Conservation (phyloP, 2,329 filamentous ascomycete genomes). For the Periglandula ipomoeae region DNA sequence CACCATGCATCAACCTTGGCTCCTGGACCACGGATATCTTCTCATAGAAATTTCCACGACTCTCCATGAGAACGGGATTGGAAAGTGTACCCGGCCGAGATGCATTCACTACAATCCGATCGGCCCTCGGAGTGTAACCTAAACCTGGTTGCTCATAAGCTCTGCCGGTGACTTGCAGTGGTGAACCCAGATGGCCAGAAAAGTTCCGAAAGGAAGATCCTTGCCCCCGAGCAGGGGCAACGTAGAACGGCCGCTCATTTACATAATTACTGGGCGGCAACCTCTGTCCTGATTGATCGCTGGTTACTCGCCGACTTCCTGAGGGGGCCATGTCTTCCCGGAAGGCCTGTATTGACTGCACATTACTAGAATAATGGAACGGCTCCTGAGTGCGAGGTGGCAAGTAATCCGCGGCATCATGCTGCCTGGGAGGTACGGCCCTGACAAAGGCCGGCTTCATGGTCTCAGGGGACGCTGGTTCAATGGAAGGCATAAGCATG, state of each 20-base stretch:
- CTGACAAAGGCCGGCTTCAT: constrained; percentile 27
- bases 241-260: constrained; percentile 3
- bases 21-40: constrained; percentile 15
- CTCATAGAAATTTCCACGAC: constrained; percentile 29
- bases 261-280: constrained; percentile 1
- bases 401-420: constrained; percentile 14
- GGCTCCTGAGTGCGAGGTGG: constrained; percentile 7
- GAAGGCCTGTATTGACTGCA: constrained; percentile 1
- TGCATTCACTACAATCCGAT: constrained; percentile 22
- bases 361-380: constrained; percentile 11
- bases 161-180: constrained; percentile 8
- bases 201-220: neutral
- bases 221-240: neutral
- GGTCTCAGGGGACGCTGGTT: constrained; percentile 29
- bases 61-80: constrained; percentile 30
- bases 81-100: constrained; percentile 20
- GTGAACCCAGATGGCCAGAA: neutral
- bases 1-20: neutral
- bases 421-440: constrained; percentile 19
- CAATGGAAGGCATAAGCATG: constrained; percentile 37
- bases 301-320: constrained; percentile 10
- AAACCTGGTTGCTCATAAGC: constrained; percentile 12
- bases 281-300: constrained; percentile 7
- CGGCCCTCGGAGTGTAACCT: constrained; percentile 13
- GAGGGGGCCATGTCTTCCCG: neutral